Conservation (phyloP, 805 yeast species). For the Zygoascus biomembranicola region DNA sequence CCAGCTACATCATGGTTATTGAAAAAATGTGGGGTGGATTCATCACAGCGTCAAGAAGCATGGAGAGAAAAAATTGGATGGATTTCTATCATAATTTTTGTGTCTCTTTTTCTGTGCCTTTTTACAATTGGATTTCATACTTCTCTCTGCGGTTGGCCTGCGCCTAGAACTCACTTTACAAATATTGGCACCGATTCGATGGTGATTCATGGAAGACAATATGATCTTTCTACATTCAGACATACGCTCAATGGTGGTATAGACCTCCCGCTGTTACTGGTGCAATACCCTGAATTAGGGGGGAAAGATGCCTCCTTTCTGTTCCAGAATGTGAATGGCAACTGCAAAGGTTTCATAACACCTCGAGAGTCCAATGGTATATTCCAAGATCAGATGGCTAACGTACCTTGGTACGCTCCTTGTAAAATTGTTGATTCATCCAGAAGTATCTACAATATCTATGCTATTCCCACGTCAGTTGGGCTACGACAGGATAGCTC, state of each 20-base stretch:
- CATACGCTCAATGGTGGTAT: slow-evolving; percentile 35
- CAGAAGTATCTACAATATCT: slow-evolving; percentile 45
- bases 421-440: slow-evolving; percentile 57
- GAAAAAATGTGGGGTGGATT: slow-evolving; percentile 53
- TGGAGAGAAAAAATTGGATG: slow-evolving; percentile 61
- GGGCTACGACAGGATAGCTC: not conserved
- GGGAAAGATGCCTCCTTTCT: slow-evolving; percentile 7
- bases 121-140: slow-evolving; percentile 66
- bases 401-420: slow-evolving; percentile 85
- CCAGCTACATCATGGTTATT: slow-evolving; percentile 74
- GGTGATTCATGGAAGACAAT: slow-evolving; percentile 68
- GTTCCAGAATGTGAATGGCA: slow-evolving; percentile 9
- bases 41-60: slow-evolving; percentile 66
- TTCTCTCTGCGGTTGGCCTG: slow-evolving; percentile 50
- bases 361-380: slow-evolving; percentile 28
- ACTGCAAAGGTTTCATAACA: slow-evolving; percentile 2
- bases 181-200: slow-evolving; percentile 46
- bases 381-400: slow-evolving; percentile 42
- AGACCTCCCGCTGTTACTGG: not conserved
- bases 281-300: slow-evolving; percentile 3
- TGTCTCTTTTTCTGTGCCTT: slow-evolving; percentile 8
- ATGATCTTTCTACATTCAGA: slow-evolving; percentile 48
- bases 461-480: not conserved
- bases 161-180: slow-evolving; percentile 42
- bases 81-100: slow-evolving; percentile 4